Conservation (phyloP, 805 yeast genomes). For the Cyberlindnera americana region DNA sequence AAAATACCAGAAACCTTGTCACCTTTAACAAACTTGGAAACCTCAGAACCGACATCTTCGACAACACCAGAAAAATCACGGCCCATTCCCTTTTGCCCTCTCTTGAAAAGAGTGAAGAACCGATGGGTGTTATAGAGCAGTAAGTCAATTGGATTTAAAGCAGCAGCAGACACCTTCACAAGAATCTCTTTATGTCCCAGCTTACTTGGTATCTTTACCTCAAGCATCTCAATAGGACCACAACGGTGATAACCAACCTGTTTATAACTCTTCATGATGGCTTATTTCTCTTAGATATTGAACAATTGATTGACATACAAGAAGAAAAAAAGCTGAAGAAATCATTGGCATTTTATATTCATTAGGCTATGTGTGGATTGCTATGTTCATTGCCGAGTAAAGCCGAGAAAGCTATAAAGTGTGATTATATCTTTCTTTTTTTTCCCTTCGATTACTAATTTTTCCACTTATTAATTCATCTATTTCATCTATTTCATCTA, state of each 20-base stretch:
- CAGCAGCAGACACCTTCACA: constrained; percentile 45
- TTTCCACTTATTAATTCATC: too few species aligned
- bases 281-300: too few species aligned
- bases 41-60: constrained; percentile 44
- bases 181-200: constrained; percentile 38
- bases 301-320: too few species aligned
- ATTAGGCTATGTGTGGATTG: too few species aligned
- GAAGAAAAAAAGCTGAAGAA: too few species aligned
- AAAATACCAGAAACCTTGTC: constrained; percentile 49
- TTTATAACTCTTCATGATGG: constrained; percentile 1
- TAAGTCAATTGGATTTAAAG: constrained; percentile 57
- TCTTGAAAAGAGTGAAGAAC: constrained; percentile 28
- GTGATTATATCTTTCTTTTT: too few species aligned
- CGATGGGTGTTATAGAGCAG: constrained; percentile 33
- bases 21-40: constrained; percentile 41
- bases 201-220: too few species aligned
- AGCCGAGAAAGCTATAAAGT: too few species aligned
- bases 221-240: constrained; percentile 12
- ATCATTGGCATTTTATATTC: too few species aligned
- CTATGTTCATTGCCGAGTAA: too few species aligned
- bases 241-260: constrained; percentile 18
- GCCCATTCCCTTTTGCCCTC: constrained; percentile 39
- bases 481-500: too few species aligned
- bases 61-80: constrained; percentile 53
- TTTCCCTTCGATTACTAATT: too few species aligned